A percentile compares a stretch with the other conserved stretches of the same genome.
These are phyloP conservation scores for Vanrija sp. DNA, from an alignment of 1,284 basidiomycete species.

Conservation along the genomic window DNA sequence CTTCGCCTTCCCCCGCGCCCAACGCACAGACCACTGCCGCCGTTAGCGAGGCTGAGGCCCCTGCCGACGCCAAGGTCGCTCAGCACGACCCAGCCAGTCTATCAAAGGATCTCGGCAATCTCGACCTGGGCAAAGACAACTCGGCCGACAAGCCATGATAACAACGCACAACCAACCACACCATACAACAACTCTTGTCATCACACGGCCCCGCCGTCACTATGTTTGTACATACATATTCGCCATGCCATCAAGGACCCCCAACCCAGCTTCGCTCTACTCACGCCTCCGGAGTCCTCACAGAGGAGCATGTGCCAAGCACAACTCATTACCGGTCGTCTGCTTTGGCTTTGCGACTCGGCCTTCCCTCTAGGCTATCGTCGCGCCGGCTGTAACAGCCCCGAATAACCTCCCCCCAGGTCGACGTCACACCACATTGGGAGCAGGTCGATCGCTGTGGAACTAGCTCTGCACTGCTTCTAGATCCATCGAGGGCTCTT, in stretches of 20 bases:
- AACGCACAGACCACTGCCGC: neutral
- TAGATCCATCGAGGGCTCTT: neutral
- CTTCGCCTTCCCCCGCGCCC: neutral
- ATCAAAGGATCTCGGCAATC: too few relatives aligned
- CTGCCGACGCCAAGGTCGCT: neutral
- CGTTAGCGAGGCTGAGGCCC: neutral
- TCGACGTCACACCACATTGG: conserved; percentile 54
- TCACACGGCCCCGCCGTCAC: neutral
- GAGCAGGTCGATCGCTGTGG: neutral
- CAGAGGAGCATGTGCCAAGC: too few relatives aligned
- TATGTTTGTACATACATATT: too few relatives aligned
- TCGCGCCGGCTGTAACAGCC: conserved; percentile 53
- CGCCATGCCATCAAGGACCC: too few relatives aligned
- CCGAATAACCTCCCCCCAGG: conserved; percentile 73
- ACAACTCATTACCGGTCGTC: too few relatives aligned
- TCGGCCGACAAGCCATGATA: neutral
- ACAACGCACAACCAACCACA: neutral
- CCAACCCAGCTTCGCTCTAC: too few relatives aligned
- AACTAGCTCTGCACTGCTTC: too few relatives aligned
- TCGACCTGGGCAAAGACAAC: neutral
- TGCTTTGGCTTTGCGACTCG: too few relatives aligned
- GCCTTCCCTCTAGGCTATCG: too few relatives aligned
- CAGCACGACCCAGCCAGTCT: too few relatives aligned
- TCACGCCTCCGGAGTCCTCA: too few relatives aligned
- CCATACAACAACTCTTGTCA: neutral